Conservation (phyloP, 768 basidiomycete species). For the Leccinum rimulosum region DNA sequence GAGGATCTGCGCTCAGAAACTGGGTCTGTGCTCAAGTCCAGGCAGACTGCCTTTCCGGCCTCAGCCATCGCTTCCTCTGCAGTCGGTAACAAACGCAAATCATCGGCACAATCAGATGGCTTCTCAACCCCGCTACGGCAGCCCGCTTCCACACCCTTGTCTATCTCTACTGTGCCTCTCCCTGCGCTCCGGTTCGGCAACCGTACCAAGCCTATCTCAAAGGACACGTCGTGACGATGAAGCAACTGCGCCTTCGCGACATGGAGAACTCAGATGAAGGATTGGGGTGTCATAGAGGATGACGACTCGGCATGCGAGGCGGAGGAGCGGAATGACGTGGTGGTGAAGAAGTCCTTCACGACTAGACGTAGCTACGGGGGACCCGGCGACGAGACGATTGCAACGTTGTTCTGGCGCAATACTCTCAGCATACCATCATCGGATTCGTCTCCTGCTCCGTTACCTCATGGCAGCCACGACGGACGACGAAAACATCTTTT, state of each 20-base stretch:
- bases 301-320: conserved; percentile 55
- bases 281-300: conserved; percentile 39
- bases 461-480: conserved; percentile 30
- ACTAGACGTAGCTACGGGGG: conserved; percentile 66
- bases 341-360: conserved; percentile 34
- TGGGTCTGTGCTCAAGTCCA: conserved; percentile 28
- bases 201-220: conserved; percentile 18
- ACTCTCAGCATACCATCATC: conserved; percentile 44
- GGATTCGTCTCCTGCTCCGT: conserved; percentile 45
- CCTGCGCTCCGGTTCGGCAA: conserved; percentile 29
- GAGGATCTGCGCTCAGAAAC: conserved; percentile 33
- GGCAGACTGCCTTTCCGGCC: conserved; percentile 17
- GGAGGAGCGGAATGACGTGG: conserved; percentile 37
- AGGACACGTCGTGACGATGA: conserved; percentile 64
- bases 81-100: conserved; percentile 67
- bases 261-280: conserved; percentile 38
- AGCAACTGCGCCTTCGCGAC: conserved; percentile 58
- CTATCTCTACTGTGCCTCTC: conserved; percentile 35
- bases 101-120: conserved; percentile 36
- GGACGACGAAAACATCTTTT: conserved; percentile 57
- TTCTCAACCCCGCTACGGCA: conserved; percentile 35
- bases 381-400: conserved; percentile 34
- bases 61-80: conserved; percentile 33
- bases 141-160: conserved; percentile 39
- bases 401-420: conserved; percentile 36